Evolutionary conservation across 179 eudicot species (phyloP), one percentile per base, ranked within the genome.

Genomic region (Amaranthus tricolor): DNA sequence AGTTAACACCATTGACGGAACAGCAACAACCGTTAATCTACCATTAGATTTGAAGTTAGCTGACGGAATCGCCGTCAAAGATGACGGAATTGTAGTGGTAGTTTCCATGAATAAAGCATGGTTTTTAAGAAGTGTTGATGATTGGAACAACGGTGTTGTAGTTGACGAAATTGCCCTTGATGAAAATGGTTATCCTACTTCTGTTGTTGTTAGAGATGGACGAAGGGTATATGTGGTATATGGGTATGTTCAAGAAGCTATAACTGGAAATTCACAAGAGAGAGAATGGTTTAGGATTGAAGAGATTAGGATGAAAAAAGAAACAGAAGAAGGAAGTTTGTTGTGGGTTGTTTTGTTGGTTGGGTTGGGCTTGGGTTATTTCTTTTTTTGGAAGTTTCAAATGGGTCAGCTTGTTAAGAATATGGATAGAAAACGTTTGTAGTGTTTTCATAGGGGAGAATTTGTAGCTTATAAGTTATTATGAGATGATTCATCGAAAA

Each of bases 91-190:
- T n/a, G 88, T 85, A 0, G 75, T 88, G 70, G 93, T 88, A 47
- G 95, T 87, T n/a, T 85, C 96, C 11, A 82, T 79, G 69, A 67
- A 69, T 9, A 81, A 75, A 71, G 76, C 84, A 58, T 87, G 91
- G 78, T 84, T 85, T 31, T 24, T 95, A 44, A 93, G 86, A 87
- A 93, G 99, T 61, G 84, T 82, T 2, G 86, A 84, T 47, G 82
- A 89, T 16, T 94, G 97, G 96, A 68, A 83, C 0, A 79, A 85
- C 17, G 97, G 87, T 2, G 89, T 62, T 40, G 86, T 94, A 31
- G 86, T 80, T 87, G 98, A 92, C 88, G 89, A 89, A 68, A 89
- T 88, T 80, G 83, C 88, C 86, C 96, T 94, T 52, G 94, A 90
- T 7, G 76, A 10, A 3, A 86, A 85, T 31, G 82, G 89, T 80